phyloP scores from a whole-genome alignment of 768 basidiomycete species.

The Mrakia frigida region DNA sequence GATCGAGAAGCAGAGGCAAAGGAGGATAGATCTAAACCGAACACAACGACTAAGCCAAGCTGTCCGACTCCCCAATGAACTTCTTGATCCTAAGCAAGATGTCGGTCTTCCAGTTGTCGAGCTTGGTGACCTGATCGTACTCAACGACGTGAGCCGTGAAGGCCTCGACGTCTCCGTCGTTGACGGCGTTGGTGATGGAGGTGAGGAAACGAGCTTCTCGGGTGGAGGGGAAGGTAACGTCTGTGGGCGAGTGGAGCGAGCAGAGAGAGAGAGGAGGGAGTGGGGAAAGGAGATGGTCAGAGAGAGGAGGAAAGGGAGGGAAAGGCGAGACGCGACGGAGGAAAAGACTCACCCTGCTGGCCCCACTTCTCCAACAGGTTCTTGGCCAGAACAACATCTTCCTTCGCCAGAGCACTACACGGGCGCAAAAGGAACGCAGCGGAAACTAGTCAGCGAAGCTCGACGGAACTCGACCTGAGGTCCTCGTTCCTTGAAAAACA shows the following conservation, averaged over 20 bases:
- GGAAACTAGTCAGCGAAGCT: background rate
- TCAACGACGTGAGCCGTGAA: constrained; percentile 73
- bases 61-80: constrained; percentile 58
- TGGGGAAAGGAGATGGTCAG: too few species aligned
- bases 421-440: background rate
- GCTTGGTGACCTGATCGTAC: constrained; percentile 82
- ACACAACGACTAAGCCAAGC: constrained; percentile 41
- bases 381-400: constrained; percentile 27
- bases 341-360: constrained; percentile 22
- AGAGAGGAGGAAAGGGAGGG: background rate
- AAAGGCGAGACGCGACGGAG: background rate
- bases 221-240: constrained; percentile 77
- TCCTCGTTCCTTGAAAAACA: background rate
- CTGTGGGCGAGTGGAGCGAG: constrained; percentile 40
- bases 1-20: background rate
- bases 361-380: constrained; percentile 31
- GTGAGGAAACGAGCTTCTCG: constrained; percentile 86
- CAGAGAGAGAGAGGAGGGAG: too few species aligned
- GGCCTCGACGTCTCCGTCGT: constrained; percentile 53
- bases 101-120: constrained; percentile 94
- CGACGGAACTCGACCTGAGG: background rate
- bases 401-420: constrained; percentile 24
- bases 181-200: constrained; percentile 70
- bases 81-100: constrained; percentile 88
- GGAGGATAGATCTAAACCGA: too few species aligned